These are phyloP conservation scores for Apiospora kogelbergensis DNA, from an alignment of 2,329 filamentous ascomycete genomes.

Conservation along the genomic window DNA sequence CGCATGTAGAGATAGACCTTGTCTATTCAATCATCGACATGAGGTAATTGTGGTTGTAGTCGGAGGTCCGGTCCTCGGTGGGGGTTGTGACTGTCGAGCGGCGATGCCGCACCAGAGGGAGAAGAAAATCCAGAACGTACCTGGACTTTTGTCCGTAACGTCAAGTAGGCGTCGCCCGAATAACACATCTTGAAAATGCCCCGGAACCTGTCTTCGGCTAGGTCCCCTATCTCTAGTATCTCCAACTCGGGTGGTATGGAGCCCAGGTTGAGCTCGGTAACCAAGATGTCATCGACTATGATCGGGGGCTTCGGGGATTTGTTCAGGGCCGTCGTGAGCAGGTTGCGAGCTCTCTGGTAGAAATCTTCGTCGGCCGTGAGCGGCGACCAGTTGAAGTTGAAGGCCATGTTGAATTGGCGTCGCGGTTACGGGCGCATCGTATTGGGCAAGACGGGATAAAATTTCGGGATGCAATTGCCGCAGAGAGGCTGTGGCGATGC, in stretches of 20 bases:
- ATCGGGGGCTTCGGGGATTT: conserved; percentile 98
- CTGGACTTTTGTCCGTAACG: conserved; percentile 92
- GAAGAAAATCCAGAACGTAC: conserved; percentile 46
- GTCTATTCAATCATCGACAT: conserved; percentile 7
- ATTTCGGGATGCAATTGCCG: not conserved
- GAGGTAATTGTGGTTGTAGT: conserved; percentile 11
- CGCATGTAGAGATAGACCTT: not conserved
- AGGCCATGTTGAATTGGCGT: conserved; percentile 75
- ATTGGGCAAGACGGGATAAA: not conserved
- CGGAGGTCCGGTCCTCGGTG: not conserved
- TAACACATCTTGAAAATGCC: conserved; percentile 99
- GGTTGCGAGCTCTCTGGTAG: conserved; percentile 86
- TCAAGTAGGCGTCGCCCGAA: conserved; percentile 90
- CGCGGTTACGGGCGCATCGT: conserved; percentile 31
- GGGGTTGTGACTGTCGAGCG: not conserved
- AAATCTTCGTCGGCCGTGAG: conserved; percentile 92
- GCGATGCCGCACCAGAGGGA: conserved; percentile 10
- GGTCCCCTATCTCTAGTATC: conserved; percentile 94
- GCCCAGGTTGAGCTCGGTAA: conserved; percentile 95
- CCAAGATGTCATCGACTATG: conserved; percentile 98
- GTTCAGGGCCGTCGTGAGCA: conserved; percentile 92
- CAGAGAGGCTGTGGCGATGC: not conserved
- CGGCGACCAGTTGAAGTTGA: conserved; percentile 99
- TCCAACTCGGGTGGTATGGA: conserved; percentile 93
- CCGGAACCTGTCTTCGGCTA: conserved; percentile 94